A percentile compares a stretch with the other conserved stretches of the same genome.
Evolutionary conservation across 768 basidiomycete genomes (phyloP).

Genomic region (Pisolithus marmoratus): DNA sequence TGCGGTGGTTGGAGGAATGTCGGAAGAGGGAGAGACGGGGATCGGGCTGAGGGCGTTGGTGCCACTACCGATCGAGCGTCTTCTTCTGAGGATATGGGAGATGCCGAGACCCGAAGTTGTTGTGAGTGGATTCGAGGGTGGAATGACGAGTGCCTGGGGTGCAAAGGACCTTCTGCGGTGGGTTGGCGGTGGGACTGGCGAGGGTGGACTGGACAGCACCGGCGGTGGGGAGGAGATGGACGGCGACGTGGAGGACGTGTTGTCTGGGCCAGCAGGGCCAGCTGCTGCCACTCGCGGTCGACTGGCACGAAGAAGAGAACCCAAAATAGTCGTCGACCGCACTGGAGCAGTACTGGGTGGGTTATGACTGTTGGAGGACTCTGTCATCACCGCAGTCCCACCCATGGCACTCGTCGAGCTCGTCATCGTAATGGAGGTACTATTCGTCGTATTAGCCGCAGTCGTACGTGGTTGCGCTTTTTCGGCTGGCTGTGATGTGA

Average conservation of each 20-base stretch:
- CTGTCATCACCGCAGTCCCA: no score
- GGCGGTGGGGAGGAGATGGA: constrained; percentile 40
- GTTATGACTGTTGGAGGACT: no score
- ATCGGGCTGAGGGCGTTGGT: constrained; percentile 8
- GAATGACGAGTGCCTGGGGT: constrained; percentile 30
- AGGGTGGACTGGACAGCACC: constrained; percentile 30
- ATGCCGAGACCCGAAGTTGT: constrained; percentile 34
- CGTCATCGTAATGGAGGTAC: no score
- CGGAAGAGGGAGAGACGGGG: background rate
- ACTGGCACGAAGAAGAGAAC: constrained; percentile 58
- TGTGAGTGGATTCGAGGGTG: constrained; percentile 29
- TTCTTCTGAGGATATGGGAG: constrained; percentile 58
- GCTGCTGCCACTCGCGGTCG: constrained; percentile 67
- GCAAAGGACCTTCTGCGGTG: constrained; percentile 37
- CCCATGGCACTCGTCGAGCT: no score
- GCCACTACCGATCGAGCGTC: constrained; percentile 52
- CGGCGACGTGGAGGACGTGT: constrained; percentile 33
- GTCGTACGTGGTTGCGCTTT: no score
- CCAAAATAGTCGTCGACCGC: constrained; percentile 59
- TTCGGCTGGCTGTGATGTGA: no score
- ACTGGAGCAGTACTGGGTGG: constrained; percentile 9
- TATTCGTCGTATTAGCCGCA: no score
- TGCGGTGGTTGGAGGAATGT: constrained; percentile 16
- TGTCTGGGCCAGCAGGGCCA: constrained; percentile 29
- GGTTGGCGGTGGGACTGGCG: constrained; percentile 22